Conservation (phyloP, 345 rosid species). For the Moricandia arvensis region DNA sequence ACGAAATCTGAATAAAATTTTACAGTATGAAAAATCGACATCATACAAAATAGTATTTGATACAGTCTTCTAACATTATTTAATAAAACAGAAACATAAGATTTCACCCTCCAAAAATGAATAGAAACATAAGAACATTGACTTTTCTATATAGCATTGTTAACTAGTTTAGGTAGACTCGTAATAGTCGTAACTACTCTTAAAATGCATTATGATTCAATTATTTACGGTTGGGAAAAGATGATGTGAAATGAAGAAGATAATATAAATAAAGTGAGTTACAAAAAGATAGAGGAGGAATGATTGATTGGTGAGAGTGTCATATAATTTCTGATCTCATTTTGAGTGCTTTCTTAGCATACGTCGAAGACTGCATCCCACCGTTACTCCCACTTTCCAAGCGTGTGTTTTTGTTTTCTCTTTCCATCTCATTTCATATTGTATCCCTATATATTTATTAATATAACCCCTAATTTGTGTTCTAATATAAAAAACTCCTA, state of each 20-base stretch:
- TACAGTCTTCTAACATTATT: background rate
- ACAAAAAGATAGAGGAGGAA: conserved; percentile 2
- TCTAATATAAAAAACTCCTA: no score
- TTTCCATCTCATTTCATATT: conserved; percentile 22
- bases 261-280: conserved; percentile 33
- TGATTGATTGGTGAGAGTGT: conserved; percentile 38
- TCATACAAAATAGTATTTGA: background rate
- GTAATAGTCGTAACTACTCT: background rate
- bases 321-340: conserved; percentile 27
- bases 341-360: conserved; percentile 40
- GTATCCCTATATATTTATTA: background rate
- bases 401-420: conserved; percentile 28
- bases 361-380: conserved; percentile 39
- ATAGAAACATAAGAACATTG: background rate
- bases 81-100: background rate
- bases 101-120: no score
- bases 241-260: conserved; percentile 26
- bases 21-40: background rate
- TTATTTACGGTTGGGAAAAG: background rate
- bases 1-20: background rate
- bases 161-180: background rate
- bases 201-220: conserved; percentile 15
- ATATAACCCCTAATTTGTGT: no score
- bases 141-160: no score
- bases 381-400: conserved; percentile 39